These are phyloP conservation scores for Diddensiella transvaalensis DNA, from an alignment of 805 yeast genomes.

Conservation along the genomic window DNA sequence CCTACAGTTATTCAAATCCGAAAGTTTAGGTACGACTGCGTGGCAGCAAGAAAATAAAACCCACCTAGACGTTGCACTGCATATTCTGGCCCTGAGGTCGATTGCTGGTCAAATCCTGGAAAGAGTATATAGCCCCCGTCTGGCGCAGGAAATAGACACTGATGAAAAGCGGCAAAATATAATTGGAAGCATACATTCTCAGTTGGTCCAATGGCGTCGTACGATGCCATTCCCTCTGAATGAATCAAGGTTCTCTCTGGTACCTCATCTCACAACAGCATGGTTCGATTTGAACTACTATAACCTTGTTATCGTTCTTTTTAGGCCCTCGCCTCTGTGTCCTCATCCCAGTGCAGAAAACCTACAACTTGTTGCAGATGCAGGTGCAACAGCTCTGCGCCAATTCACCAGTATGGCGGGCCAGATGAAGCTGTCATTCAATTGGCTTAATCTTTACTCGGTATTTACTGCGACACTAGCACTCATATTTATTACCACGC, in stretches of 20 bases:
- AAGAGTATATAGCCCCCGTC: slow-evolving; percentile 44
- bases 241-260: slow-evolving; percentile 17
- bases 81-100: slow-evolving; percentile 42
- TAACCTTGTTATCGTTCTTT: slow-evolving; percentile 19
- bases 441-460: slow-evolving; percentile 21
- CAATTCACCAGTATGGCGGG: slow-evolving; percentile 17
- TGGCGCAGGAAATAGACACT: slow-evolving; percentile 22
- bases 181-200: slow-evolving; percentile 35
- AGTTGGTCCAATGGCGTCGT: slow-evolving; percentile 24
- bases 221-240: slow-evolving; percentile 21
- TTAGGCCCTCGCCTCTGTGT: slow-evolving; percentile 23
- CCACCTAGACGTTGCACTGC: slow-evolving; percentile 16
- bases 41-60: slow-evolving; percentile 30
- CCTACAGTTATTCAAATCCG: neutral
- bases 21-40: too few relatives aligned
- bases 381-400: slow-evolving; percentile 20
- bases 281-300: slow-evolving; percentile 25
- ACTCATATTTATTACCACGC: slow-evolving; percentile 19
- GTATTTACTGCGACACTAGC: slow-evolving; percentile 22
- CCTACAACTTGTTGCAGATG: slow-evolving; percentile 17
- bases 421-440: slow-evolving; percentile 21
- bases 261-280: slow-evolving; percentile 23
- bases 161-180: slow-evolving; percentile 34
- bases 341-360: slow-evolving; percentile 18
- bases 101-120: slow-evolving; percentile 47